A percentile compares a stretch with the other conserved stretches of the same genome.
Conservation (phyloP, 352 stramenopile genomes). For the Pythium plurisporium region DNA sequence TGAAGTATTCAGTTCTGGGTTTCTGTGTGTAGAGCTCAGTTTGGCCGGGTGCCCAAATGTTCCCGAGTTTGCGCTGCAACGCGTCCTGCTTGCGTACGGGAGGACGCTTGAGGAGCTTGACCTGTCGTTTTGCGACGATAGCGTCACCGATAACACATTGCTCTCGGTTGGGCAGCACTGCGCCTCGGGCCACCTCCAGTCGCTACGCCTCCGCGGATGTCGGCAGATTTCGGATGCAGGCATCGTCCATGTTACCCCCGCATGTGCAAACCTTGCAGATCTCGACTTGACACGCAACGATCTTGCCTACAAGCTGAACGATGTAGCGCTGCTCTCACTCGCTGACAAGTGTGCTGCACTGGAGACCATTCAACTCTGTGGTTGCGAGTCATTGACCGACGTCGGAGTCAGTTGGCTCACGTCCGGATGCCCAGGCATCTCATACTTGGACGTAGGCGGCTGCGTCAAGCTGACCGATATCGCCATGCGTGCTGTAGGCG, state of each 20-base stretch:
- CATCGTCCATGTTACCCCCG: conserved; percentile 68
- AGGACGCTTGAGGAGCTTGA: conserved; percentile 58
- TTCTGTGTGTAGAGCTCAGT: conserved; percentile 32
- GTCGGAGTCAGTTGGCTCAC: conserved; percentile 91
- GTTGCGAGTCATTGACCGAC: conserved; percentile 90
- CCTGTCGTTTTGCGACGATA: conserved; percentile 66
- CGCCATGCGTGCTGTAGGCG: conserved; percentile 77
- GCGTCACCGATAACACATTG: conserved; percentile 80
- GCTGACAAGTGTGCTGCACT: conserved; percentile 51
- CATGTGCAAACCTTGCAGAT: conserved; percentile 50
- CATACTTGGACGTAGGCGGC: conserved; percentile 74
- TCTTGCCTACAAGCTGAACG: conserved; percentile 89
- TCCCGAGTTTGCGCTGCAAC: conserved; percentile 73
- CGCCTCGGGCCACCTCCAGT: conserved; percentile 28
- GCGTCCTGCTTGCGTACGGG: conserved; percentile 71
- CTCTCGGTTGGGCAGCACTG: conserved; percentile 65
- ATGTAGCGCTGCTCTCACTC: conserved; percentile 86
- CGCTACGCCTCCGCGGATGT: conserved; percentile 76
- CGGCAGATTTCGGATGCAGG: conserved; percentile 85
- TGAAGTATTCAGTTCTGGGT: too few species aligned
- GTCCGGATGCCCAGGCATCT: conserved; percentile 71
- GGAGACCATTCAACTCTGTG: conserved; percentile 55
- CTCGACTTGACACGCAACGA: conserved; percentile 87
- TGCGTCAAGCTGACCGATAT: conserved; percentile 89
- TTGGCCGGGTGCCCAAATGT: conserved; percentile 77